Conservation (phyloP, 805 yeast species). For the Spathaspora boniae region DNA sequence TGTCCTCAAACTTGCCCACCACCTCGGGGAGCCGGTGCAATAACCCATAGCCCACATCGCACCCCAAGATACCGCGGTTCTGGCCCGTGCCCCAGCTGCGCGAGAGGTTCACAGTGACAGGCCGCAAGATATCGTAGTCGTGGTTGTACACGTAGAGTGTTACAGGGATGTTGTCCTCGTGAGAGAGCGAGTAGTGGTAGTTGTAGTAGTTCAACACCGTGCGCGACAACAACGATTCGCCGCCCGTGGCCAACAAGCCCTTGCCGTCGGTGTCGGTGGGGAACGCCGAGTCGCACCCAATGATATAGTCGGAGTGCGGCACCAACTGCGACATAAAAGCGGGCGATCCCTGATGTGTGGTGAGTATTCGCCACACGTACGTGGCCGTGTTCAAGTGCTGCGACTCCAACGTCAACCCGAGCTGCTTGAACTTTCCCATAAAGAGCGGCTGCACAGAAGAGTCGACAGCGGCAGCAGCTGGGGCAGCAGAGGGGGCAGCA, state of each 20-base stretch:
- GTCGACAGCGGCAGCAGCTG: not conserved
- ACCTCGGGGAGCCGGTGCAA: slow-evolving; percentile 82
- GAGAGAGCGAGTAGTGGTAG: slow-evolving; percentile 38
- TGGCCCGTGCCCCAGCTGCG: slow-evolving; percentile 61
- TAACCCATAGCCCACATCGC: slow-evolving; percentile 92
- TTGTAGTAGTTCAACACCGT: slow-evolving; percentile 56
- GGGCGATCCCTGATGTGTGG: slow-evolving; percentile 71
- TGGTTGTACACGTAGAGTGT: slow-evolving; percentile 72
- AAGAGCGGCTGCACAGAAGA: slow-evolving; percentile 11
- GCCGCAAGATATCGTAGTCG: slow-evolving; percentile 80
- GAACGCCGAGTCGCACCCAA: slow-evolving; percentile 55
- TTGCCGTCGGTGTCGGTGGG: slow-evolving; percentile 55
- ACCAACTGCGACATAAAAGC: slow-evolving; percentile 80
- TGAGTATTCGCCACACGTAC: slow-evolving; percentile 81
- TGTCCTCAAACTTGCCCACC: slow-evolving; percentile 44
- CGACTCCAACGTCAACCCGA: slow-evolving; percentile 74
- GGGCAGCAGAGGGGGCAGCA: too few species aligned
- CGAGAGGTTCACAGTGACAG: slow-evolving; percentile 69
- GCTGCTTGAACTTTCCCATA: slow-evolving; percentile 38
- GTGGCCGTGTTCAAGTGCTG: slow-evolving; percentile 73
- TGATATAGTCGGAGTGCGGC: slow-evolving; percentile 82
- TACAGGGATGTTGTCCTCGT: slow-evolving; percentile 36
- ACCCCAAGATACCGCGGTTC: slow-evolving; percentile 80
- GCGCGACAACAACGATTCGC: slow-evolving; percentile 72
- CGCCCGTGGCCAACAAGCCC: slow-evolving; percentile 82